Evolutionary conservation across 2,329 filamentous ascomycete species (phyloP), one percentile per base, ranked within the genome.

Genomic region (Neocucurbitaria cava): DNA sequence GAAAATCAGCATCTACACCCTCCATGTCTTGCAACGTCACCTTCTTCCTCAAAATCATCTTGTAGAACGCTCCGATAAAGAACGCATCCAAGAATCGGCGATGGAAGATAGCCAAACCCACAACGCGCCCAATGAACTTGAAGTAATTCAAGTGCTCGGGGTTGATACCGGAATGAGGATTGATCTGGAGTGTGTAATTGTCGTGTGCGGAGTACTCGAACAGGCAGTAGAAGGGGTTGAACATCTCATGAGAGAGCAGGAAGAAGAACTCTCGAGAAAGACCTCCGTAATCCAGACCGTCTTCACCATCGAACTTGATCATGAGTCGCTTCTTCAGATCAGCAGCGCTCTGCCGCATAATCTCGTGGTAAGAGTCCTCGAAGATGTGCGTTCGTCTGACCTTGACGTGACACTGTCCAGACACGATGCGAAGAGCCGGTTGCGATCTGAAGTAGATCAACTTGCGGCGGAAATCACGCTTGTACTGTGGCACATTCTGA

Each of bases 131-230:
- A 71, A 99, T 99, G 74, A 99, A 99, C 78, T 96, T 98, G 87
- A 99, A 99, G 81, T 98, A 99, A 76, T 97, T 98, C 70, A 99
- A 82, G 86, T 99, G 95, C 79, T 99, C 95, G 0, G 95, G 95
- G 78, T 99, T 99, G 79, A 99, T 98, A 62, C 95, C 95, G 18
- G 95, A 99, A 78, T 99, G 95, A 41, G 95, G 95, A 81, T 99
- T 99, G 82, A 99, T 99, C 79, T 99, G 95, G 50, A 99, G 89
- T 26, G 95, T 99, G 81, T 99, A 99, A 81, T 99, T 99, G 86
- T 99, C 95, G 82, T 99, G 95, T 35, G 95, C 95, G 23, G 95
- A 98, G 78, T 99, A 99, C 80, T 99, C 95, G 82, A 99, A 99
- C 49, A 99, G 84, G 76, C 95, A 99, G 82, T 99, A 99, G 81